These are phyloP conservation scores for Kitagawia praeruptora DNA, from an alignment of 129 eudicot genomes.

Conservation along the genomic window DNA sequence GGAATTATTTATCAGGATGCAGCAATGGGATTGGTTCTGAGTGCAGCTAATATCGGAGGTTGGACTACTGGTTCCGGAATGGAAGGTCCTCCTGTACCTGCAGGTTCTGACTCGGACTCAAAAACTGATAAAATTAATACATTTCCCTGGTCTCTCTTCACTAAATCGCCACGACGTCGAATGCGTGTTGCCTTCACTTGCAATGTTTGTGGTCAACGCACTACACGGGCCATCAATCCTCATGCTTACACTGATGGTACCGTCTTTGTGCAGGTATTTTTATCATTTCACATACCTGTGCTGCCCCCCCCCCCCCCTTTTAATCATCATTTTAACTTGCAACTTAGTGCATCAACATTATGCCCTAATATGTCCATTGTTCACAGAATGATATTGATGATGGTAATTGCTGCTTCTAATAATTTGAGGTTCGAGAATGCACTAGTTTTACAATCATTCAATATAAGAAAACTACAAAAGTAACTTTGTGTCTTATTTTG, in stretches of 20 bases:
- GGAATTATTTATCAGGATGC: constrained; percentile 48
- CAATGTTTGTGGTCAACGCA: constrained; percentile 85
- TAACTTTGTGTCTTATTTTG: neutral
- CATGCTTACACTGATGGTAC: constrained; percentile 98
- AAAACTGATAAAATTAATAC: constrained; percentile 51
- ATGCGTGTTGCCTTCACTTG: constrained; percentile 96
- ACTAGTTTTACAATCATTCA: neutral
- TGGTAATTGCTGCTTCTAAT: neutral
- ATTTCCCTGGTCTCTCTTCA: constrained; percentile 92
- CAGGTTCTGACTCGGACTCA: constrained; percentile 40
- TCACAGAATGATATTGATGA: neutral
- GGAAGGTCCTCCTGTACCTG: constrained; percentile 85
- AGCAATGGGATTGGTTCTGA: constrained; percentile 90
- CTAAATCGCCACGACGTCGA: constrained; percentile 87
- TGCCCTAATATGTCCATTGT: neutral
- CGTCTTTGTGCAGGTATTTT: constrained; percentile 82
- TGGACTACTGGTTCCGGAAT: constrained; percentile 95
- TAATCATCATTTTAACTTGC: too few species aligned
- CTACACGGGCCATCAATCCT: constrained; percentile 89
- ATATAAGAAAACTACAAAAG: too few species aligned
- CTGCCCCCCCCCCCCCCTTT: neutral
- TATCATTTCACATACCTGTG: neutral
- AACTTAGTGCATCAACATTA: neutral
- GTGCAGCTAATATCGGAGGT: constrained; percentile 81
- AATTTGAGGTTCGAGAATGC: neutral